Evolutionary conservation across 2,329 filamentous ascomycete species (phyloP).

Genomic region (Zasmidium angulare): DNA sequence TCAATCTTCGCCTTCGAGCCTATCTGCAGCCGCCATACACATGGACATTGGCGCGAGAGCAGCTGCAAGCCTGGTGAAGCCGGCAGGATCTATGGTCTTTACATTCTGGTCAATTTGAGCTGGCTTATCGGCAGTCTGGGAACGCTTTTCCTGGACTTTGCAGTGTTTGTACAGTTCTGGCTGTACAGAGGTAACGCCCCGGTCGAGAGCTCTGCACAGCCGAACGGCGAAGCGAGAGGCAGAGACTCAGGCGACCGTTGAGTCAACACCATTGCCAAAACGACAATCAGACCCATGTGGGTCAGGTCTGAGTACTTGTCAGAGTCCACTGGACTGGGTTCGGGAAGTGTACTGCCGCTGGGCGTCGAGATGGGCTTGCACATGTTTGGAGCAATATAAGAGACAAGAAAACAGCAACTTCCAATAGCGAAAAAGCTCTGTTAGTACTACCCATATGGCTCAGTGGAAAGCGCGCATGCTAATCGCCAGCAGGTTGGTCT

Average conservation of each 20-base stretch:
- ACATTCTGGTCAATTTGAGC: conserved; percentile 85
- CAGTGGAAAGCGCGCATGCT: neutral
- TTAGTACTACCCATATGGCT: conserved; percentile 6
- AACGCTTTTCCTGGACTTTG: conserved; percentile 79
- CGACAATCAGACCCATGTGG: neutral
- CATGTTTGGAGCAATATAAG: conserved; percentile 5
- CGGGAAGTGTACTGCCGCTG: neutral
- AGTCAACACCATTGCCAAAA: neutral
- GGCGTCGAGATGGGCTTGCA: neutral
- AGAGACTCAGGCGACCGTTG: conserved; percentile 15
- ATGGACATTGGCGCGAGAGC: conserved; percentile 35
- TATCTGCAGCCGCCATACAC: conserved; percentile 51
- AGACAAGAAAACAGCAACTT: neutral
- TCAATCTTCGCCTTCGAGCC: conserved; percentile 90
- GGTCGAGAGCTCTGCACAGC: conserved; percentile 5
- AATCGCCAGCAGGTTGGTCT: too few relatives aligned
- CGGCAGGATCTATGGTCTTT: conserved; percentile 67
- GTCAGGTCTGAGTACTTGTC: neutral
- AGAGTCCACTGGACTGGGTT: neutral
- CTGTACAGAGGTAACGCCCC: conserved; percentile 61
- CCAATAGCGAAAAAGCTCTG: conserved; percentile 1
- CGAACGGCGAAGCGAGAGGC: conserved; percentile 28
- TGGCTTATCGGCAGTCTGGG: conserved; percentile 90
- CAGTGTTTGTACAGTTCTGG: conserved; percentile 90
- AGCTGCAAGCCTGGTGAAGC: conserved; percentile 67